phyloP scores from a whole-genome alignment of 2,329 filamentous ascomycete species.

The Fusarium burgessii region DNA sequence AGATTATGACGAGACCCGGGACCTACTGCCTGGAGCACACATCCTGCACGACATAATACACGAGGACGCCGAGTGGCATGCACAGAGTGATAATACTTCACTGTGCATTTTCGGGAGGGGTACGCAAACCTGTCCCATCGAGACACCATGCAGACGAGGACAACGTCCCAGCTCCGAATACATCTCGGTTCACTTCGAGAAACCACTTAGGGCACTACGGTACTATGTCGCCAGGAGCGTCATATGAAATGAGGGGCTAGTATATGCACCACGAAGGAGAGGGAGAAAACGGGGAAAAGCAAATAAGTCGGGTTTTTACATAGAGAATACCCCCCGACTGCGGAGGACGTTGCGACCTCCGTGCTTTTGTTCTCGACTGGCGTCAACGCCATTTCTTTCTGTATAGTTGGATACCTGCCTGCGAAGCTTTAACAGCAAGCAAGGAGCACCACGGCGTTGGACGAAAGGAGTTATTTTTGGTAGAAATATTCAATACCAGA shows the following conservation, averaged over 20 bases:
- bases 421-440: conserved; percentile 41
- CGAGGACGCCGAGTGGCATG: conserved; percentile 36
- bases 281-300: conserved; percentile 13
- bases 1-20: conserved; percentile 30
- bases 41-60: conserved; percentile 31
- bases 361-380: conserved; percentile 34
- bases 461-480: conserved; percentile 27
- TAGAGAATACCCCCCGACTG: conserved; percentile 32
- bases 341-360: conserved; percentile 36
- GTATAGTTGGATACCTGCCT: conserved; percentile 36
- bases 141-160: conserved; percentile 8
- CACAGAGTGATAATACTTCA: conserved; percentile 20
- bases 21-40: conserved; percentile 34
- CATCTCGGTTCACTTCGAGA: conserved; percentile 21
- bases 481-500: conserved; percentile 33
- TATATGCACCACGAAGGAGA: conserved; percentile 21
- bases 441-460: conserved; percentile 44
- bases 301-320: conserved; percentile 20
- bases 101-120: conserved; percentile 24
- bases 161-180: conserved; percentile 1
- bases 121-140: conserved; percentile 19
- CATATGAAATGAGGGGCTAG: conserved; percentile 21
- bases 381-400: conserved; percentile 41
- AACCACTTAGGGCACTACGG: conserved; percentile 34
- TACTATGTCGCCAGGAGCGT: conserved; percentile 28